Evolutionary conservation across 2,329 filamentous ascomycete species (phyloP), one percentile per base, ranked within the genome.

Genomic region (Dryadomyces sulphureus): DNA sequence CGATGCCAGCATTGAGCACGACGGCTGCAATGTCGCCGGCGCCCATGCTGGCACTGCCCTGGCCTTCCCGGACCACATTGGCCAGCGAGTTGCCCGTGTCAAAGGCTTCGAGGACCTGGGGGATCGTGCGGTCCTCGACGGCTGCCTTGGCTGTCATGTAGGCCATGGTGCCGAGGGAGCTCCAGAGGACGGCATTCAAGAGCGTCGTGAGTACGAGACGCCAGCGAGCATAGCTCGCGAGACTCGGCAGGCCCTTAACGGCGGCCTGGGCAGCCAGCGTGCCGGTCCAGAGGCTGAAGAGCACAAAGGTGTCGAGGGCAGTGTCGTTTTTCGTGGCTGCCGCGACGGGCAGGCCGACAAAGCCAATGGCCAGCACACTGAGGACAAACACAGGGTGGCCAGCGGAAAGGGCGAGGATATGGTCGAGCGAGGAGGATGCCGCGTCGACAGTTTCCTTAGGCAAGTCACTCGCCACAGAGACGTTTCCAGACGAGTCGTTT

Each of bases 251-350:
- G 19, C 36, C 39, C 40, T 65, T 67, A 51, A 68, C 57, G 6
- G 50, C 41, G 0, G 56, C 53, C 41, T 73, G 70, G 3, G 63
- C 45, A 1, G 57, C 54, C 3, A 67, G 59, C 5, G 62, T 61
- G 16, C 58, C 54, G 11, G 66, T 61, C 74, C 75, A 78, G 38
- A 69, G 51, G 35, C 69, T 65, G 54, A 70, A 65, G 4, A 75
- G 57, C 12, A 67, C 58, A 21, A 63, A 65, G 0, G 65, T 65
- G 34, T 75, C 66, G 4, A 76, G 60, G 0, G 63, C 59, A 20
- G 65, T 60, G 43, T 51, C 50, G 34, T 65, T 62, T 2, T 55
- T 47, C 0, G 53, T 50, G 0, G 47, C 36, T 3, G 56, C 52
- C 0, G 67, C 62, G 0, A 72, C 48, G 0, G 70, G 70, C 0